phyloP scores from a whole-genome alignment of 768 basidiomycete genomes.

The Crucibulum laeve region DNA sequence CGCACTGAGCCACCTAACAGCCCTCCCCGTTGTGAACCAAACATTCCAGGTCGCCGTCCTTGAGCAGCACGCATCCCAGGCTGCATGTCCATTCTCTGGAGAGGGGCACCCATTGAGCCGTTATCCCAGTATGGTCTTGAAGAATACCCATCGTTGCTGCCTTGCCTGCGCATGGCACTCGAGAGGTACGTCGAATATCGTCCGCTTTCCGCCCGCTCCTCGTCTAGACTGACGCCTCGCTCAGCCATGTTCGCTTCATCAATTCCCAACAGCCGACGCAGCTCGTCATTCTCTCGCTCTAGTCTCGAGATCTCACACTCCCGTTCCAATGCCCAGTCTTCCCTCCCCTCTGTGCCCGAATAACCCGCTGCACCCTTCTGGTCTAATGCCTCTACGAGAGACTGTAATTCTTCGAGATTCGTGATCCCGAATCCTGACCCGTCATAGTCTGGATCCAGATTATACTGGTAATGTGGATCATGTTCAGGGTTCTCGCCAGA shows the following conservation, averaged over 20 bases:
- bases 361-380: conserved; percentile 19
- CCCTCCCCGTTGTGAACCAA: conserved; percentile 40
- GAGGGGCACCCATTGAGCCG: conserved; percentile 24
- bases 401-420: conserved; percentile 34
- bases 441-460: conserved; percentile 33
- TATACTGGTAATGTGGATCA: conserved; percentile 12
- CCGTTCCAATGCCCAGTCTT: conserved; percentile 86
- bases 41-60: conserved; percentile 55
- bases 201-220: conserved; percentile 40
- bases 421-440: conserved; percentile 20
- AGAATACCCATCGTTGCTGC: conserved; percentile 16
- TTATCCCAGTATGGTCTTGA: too few relatives aligned
- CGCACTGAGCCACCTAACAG: conserved; percentile 24
- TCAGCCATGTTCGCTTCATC: conserved; percentile 50
- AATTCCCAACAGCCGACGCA: conserved; percentile 75
- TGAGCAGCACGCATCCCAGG: conserved; percentile 49
- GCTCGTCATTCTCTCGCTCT: conserved; percentile 75
- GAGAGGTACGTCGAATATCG: conserved; percentile 30
- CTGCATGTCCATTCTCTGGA: conserved; percentile 50
- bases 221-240: conserved; percentile 49
- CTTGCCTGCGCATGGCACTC: conserved; percentile 21
- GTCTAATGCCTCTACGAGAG: conserved; percentile 39
- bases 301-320: conserved; percentile 84
- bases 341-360: conserved; percentile 33
- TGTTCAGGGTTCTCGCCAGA: conserved; percentile 47